Evolutionary conservation across 2,329 filamentous ascomycete genomes (phyloP), one percentile per base, ranked within the genome.

Genomic region (Ceratocystis albifundus): DNA sequence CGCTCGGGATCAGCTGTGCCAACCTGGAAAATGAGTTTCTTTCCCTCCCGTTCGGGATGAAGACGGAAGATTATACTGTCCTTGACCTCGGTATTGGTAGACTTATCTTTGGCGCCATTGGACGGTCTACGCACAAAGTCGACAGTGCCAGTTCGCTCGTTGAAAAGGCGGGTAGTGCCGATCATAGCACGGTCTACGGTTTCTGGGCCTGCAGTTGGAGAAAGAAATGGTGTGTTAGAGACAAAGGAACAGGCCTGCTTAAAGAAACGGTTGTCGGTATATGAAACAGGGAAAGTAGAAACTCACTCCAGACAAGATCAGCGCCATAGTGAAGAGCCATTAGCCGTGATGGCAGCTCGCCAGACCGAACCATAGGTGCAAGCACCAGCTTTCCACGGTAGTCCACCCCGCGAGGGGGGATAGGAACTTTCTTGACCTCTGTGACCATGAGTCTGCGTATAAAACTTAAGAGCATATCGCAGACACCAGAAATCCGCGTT

Each of bases 361-460:
- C 94, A n/a, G 90, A 96, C 71, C 94, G 88, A 67, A 96, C 93
- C 94, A 99, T 99, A 50, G 94, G 94, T 69, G 94, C 94, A 69
- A 99, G 87, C 57, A 97, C 94, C 70, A 97, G 78, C 76, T 95
- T 96, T 76, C 89, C 88, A 71, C 93, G 85, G 77, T 96, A 97
- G 79, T 96, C 91, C 72, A 96, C 91, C 64, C 93, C 93, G 75
- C 88, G 88, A 81, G 83, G 70, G 93, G 93, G 50, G 70, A 96
- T 96, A 64, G 90, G 87, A 46, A 96, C 89, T 73, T 80, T 85
- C 74, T 88, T 86, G 68, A 79, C 71, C 71, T 78, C 76, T 66
- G 80, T 75, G 72, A 81, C 79, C 84, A 88, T 89, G 74, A 76
- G 79, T 75, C 78, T 76, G 75, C 64, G 64, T n/a, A 68, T 45